Conservation (phyloP, 2,329 filamentous ascomycete species). For the Colletotrichum costaricense region DNA sequence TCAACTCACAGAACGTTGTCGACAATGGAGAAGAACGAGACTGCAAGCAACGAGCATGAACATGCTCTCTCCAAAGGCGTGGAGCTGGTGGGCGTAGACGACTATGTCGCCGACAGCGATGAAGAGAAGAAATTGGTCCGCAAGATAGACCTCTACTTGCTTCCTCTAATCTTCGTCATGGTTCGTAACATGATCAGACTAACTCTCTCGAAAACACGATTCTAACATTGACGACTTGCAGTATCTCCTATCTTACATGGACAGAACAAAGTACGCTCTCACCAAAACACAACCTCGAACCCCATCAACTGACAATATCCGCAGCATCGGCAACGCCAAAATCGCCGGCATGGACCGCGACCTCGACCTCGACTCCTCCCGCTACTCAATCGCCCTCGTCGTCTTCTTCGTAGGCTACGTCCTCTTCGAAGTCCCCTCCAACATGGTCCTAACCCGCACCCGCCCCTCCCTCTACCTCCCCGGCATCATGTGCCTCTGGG, state of each 20-base stretch:
- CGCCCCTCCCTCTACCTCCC: slow-evolving; percentile 74
- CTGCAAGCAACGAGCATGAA: slow-evolving; percentile 17
- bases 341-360: slow-evolving; percentile 59
- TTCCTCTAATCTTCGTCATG: slow-evolving; percentile 63
- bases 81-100: slow-evolving; percentile 28
- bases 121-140: slow-evolving; percentile 48
- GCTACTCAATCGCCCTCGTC: slow-evolving; percentile 69
- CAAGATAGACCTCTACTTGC: slow-evolving; percentile 52
- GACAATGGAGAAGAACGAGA: slow-evolving; percentile 37
- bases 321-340: slow-evolving; percentile 64
- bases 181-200: neutral
- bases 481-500: slow-evolving; percentile 69
- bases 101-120: slow-evolving; percentile 43
- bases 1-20: neutral
- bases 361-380: slow-evolving; percentile 63
- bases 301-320: neutral
- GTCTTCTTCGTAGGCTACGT: slow-evolving; percentile 80
- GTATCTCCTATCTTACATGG: slow-evolving; percentile 68
- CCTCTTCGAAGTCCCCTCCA: slow-evolving; percentile 72
- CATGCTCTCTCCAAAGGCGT: slow-evolving; percentile 19
- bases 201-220: too few relatives aligned
- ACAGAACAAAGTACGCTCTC: slow-evolving; percentile 59
- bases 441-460: slow-evolving; percentile 72
- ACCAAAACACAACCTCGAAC: neutral
- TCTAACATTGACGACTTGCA: neutral